Base-by-base conservation (phyloP, 2,329 filamentous ascomycete species). In the Bimuria novae-zelandiae region DNA sequence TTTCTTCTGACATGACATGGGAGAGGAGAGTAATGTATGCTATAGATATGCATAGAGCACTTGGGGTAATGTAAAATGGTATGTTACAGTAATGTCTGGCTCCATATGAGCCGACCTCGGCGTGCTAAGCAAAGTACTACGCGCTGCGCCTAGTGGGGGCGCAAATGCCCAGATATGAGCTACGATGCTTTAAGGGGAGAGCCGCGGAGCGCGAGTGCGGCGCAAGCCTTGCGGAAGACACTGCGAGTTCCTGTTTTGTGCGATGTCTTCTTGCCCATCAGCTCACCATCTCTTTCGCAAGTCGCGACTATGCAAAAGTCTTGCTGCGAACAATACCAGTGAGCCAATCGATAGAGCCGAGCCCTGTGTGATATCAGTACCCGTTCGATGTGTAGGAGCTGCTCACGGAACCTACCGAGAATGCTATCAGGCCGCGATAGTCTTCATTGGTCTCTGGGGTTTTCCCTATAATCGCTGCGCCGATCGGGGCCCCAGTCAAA, bases 401-500 rank as follows among this genome's bases (percentile, higher is more conserved):
- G 5, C 3, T 2, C 32, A 27, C 29, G 1, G 16, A 10, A 55
- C 60, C 47, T 54, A 70, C 67, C 3, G 66, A 61, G 25, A 68
- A 69, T 2, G 62, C 6, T 7, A 71, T 69, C 16, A 70, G 35
- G 40, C 62, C 59, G 29, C 41, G 40, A 39, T 69, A 70, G 2
- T 61, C 67, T 2, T 64, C 59, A 10, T 55, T 63, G 0, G 7
- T 50, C 1, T 62, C 27, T 1, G 61, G 43, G 12, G 61, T 51
- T 1, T 49, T 59, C 19, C 14, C 17, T 10, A 72, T 66, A 4
- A 75, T 57, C 3, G 67, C 65, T 6, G 87, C 87, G 1, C 80
- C 87, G 60, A 90, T 87, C 0, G 88, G 88, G 40, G 80, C 84
- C 0, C 87, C 86, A 0, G 84, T 84, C 45, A 92, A 74, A 1